phyloP scores from a whole-genome alignment of 108 stramenopile species.

The Pseudonitzschia pungens region DNA sequence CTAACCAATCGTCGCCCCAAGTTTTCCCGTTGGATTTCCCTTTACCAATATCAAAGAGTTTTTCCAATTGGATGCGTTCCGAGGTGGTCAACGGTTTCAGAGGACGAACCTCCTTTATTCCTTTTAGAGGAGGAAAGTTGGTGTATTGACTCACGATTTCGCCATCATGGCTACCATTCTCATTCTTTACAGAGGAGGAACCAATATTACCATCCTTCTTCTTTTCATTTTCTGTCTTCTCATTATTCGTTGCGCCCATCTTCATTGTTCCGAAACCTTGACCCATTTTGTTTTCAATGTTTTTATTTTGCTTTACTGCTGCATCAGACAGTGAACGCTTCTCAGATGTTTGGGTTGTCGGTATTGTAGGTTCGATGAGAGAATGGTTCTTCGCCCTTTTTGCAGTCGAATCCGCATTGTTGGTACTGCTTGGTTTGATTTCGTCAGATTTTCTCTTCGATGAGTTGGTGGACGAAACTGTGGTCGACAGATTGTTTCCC shows the following conservation, averaged over 20 bases:
- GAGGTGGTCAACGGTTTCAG: neutral
- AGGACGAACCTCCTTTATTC: conserved; percentile 2
- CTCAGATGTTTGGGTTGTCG: neutral
- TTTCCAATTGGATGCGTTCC: conserved; percentile 11
- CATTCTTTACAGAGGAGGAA: neutral
- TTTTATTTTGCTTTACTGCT: neutral
- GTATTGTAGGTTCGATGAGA: neutral
- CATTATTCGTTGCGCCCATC: neutral
- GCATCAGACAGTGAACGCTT: neutral
- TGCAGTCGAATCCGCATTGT: neutral
- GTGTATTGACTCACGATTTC: conserved; percentile 6
- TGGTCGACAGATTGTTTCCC: too few relatives aligned
- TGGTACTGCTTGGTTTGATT: neutral
- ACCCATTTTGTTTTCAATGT: neutral
- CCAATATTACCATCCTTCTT: too few relatives aligned
- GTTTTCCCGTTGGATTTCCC: conserved; percentile 34
- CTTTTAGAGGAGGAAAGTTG: neutral
- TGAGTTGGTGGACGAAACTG: neutral
- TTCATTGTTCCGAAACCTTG: neutral
- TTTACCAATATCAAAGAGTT: conserved; percentile 6
- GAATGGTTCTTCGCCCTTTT: neutral
- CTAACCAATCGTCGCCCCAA: conserved; percentile 82
- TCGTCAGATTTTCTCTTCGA: neutral
- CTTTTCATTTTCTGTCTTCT: neutral
- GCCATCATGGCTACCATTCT: neutral